phyloP scores from a whole-genome alignment of 1,139 yeast genomes.

The Hyphopichia burtonii region DNA sequence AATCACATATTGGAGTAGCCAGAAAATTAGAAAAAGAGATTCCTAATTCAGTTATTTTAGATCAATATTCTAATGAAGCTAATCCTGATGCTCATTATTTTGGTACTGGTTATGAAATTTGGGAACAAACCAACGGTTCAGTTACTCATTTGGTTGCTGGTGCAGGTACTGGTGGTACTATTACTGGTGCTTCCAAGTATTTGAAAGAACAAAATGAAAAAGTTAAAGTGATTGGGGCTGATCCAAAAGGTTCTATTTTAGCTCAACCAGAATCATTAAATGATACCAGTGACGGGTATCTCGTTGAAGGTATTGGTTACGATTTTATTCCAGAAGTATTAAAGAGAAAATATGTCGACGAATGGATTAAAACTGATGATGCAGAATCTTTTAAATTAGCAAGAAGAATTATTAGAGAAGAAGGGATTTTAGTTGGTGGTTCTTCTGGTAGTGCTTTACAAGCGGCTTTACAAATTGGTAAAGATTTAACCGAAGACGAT shows the following conservation, averaged over 20 bases:
- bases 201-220: conserved; percentile 70
- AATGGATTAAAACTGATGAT: conserved; percentile 88
- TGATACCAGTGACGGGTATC: conserved; percentile 56
- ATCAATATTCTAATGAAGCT: conserved; percentile 76
- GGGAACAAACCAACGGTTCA: conserved; percentile 76
- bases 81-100: conserved; percentile 84
- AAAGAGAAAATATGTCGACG: conserved; percentile 63
- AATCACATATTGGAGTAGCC: conserved; percentile 89
- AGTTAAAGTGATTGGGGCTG: conserved; percentile 72
- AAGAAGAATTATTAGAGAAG: conserved; percentile 79
- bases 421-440: conserved; percentile 87
- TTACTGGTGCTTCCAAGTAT: conserved; percentile 74
- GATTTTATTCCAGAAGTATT: conserved; percentile 86
- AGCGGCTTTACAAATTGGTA: conserved; percentile 73
- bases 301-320: conserved; percentile 91
- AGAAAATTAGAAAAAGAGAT: conserved; percentile 77
- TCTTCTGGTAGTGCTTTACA: conserved; percentile 84
- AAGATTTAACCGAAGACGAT: conserved; percentile 70
- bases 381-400: conserved; percentile 78
- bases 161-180: conserved; percentile 89
- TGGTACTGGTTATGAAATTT: conserved; percentile 85
- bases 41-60: conserved; percentile 82
- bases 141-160: conserved; percentile 82
- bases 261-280: conserved; percentile 81
- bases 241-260: conserved; percentile 83